Percentiles rank a stretch among this genome's conserved stretches.
Evolutionary conservation across 352 stramenopile genomes (phyloP).

Genomic region (Globisporangium sylvaticum): DNA sequence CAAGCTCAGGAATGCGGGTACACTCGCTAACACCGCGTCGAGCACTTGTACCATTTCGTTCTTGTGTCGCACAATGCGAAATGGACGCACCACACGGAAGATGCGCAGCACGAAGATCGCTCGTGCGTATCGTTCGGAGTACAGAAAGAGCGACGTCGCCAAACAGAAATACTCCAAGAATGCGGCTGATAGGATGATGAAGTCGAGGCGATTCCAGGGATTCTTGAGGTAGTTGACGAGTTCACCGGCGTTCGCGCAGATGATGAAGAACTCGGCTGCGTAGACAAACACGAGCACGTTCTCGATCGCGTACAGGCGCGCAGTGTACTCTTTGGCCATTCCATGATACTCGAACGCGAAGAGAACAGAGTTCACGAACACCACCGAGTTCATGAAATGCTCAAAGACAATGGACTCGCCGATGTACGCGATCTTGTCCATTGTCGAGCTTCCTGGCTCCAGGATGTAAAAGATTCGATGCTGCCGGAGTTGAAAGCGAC

Average conservation of each 20-base stretch:
- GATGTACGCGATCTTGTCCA: conserved; percentile 47
- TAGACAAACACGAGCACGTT: conserved; percentile 75
- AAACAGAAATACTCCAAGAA: conserved; percentile 69
- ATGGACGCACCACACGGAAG: conserved; percentile 73
- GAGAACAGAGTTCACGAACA: conserved; percentile 71
- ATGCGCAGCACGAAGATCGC: conserved; percentile 77
- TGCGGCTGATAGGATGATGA: conserved; percentile 57
- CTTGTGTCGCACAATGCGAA: conserved; percentile 71
- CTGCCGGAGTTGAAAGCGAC: conserved; percentile 47
- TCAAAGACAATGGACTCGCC: conserved; percentile 64
- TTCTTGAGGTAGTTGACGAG: conserved; percentile 69
- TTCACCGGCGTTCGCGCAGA: conserved; percentile 47
- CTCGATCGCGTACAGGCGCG: conserved; percentile 54
- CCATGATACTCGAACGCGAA: conserved; percentile 79
- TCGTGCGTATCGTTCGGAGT: conserved; percentile 61
- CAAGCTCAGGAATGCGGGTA: conserved; percentile 66
- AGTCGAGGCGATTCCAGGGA: conserved; percentile 81
- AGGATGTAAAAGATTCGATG: conserved; percentile 69
- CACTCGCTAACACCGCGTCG: conserved; percentile 60
- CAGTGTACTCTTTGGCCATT: conserved; percentile 53
- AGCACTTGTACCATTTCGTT: conserved; percentile 72
- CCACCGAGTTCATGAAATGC: conserved; percentile 70
- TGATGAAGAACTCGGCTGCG: conserved; percentile 57
- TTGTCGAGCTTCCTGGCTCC: conserved; percentile 37
- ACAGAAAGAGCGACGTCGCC: conserved; percentile 46